Evolutionary conservation across 495 filamentous ascomycete species (phyloP), one percentile per base, ranked within the genome.

Genomic region (Corynascus novoguineensis): DNA sequence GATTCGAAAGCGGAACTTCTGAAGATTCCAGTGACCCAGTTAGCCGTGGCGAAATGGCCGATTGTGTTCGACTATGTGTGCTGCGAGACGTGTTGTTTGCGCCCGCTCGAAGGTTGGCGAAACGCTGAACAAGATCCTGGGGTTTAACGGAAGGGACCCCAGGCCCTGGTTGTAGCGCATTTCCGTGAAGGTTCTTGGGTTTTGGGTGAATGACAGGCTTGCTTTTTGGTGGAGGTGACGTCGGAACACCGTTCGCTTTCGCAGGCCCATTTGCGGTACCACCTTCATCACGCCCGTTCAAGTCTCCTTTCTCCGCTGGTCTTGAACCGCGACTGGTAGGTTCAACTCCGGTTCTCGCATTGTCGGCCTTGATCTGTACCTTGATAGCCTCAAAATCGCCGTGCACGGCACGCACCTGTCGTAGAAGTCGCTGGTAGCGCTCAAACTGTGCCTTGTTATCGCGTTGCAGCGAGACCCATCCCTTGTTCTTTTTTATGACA

Each of bases 301-400:
- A 7, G 9, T 1, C 29, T 10, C 17, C 50, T 5, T 47, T 28
- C 5, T n/a, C 47, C 2, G 40, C 34, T 21, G 45, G 42, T 25
- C 8, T 47, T 22, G 54, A 58, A 24, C 51, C 55, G 15, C 12
- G 44, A 15, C 14, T 15, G 15, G 60, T 62, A 1, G 77, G 75
- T 44, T 67, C 63, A 17, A 81, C 70, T 9, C 83, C 83, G 31
- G 68, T 82, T 51, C 73, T 75, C 21, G 63, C 60, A 61, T 89
- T 89, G 61, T 90, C 82, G 28, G 82, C 80, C 50, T 81, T 78
- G 60, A 92, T 92, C 25, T 83, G 75, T 2, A 80, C 70, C 67
- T 86, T 87, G 55, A 90, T 83, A 25, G 73, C 67, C 25, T 76
- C 68, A 64, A 86, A 88, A 46, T 75, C 75, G 38, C 64, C 59